Evolutionary conservation across 2,329 filamentous ascomycete species (phyloP).

Genomic region (Talaromyces rugulosus): DNA sequence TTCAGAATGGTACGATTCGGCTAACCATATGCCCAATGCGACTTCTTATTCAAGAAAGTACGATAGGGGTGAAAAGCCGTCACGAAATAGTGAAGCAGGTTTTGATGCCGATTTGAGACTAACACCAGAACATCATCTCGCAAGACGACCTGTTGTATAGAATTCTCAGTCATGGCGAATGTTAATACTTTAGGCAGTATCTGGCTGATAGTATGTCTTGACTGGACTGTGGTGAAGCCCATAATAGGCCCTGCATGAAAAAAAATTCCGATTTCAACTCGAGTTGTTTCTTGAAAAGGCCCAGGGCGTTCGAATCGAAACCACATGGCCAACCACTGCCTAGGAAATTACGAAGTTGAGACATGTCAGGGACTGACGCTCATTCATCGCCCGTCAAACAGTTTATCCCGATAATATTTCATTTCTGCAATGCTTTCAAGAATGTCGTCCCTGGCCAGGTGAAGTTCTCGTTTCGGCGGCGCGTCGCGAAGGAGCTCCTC

Average conservation of each 20-base stretch:
- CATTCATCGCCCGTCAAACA: constrained; percentile 51
- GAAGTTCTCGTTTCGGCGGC: constrained; percentile 69
- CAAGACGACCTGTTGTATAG: background rate
- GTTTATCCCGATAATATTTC: constrained; percentile 68
- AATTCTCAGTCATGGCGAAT: background rate
- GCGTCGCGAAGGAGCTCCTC: constrained; percentile 56
- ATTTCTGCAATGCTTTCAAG: constrained; percentile 94
- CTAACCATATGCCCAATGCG: background rate
- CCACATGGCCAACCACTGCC: background rate
- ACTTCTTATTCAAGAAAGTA: background rate
- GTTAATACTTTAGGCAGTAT: background rate
- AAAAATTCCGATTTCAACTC: background rate
- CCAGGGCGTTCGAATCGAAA: background rate
- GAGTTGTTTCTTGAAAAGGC: background rate
- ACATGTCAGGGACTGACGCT: background rate
- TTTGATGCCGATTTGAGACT: too few species aligned
- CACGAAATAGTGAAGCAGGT: background rate
- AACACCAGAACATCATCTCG: background rate
- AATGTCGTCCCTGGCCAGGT: constrained; percentile 85
- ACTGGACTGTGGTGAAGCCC: background rate
- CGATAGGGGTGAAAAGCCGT: background rate
- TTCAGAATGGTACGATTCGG: too few species aligned
- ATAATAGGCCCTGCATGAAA: background rate
- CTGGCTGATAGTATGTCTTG: background rate
- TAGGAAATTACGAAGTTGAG: background rate